These are phyloP conservation scores for Aspergillus arachidicola DNA, from an alignment of 2,329 filamentous ascomycete genomes.

Conservation along the genomic window DNA sequence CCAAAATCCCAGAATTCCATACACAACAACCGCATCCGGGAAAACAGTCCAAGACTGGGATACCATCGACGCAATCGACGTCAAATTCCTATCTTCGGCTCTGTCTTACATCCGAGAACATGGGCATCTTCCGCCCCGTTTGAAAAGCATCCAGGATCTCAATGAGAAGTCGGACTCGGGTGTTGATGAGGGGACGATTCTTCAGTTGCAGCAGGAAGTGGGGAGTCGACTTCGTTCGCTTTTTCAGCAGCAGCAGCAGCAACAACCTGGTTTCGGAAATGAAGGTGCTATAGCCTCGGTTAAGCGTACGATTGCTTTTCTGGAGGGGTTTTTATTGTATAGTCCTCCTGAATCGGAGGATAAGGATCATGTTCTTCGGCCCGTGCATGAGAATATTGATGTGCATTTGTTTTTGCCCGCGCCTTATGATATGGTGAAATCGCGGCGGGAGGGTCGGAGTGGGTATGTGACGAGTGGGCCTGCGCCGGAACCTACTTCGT, in stretches of 20 bases:
- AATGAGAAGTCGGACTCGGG: constrained; percentile 54
- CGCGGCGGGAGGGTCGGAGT: constrained; percentile 43
- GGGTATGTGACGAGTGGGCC: constrained; percentile 52
- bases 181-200: constrained; percentile 31
- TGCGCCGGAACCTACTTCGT: constrained; percentile 29
- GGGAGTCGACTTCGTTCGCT: constrained; percentile 17
- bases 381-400: constrained; percentile 57
- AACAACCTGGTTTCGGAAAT: background rate
- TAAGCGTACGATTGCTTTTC: constrained; percentile 62
- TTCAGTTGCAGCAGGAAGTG: constrained; percentile 29
- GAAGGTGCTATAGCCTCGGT: background rate
- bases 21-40: constrained; percentile 51
- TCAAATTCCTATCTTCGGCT: constrained; percentile 67
- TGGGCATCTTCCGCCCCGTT: constrained; percentile 56
- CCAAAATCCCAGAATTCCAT: constrained; percentile 43
- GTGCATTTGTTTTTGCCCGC: constrained; percentile 78
- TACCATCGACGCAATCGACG: constrained; percentile 75
- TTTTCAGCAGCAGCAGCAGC: background rate
- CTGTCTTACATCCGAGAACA: constrained; percentile 70
- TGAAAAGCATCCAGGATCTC: constrained; percentile 61
- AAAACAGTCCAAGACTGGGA: constrained; percentile 83
- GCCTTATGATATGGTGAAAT: constrained; percentile 54
- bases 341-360: constrained; percentile 43
- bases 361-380: constrained; percentile 28
- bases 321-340: constrained; percentile 90